Base-by-base conservation (phyloP, 768 basidiomycete species). In the Pleurotus citrinopileatus region DNA sequence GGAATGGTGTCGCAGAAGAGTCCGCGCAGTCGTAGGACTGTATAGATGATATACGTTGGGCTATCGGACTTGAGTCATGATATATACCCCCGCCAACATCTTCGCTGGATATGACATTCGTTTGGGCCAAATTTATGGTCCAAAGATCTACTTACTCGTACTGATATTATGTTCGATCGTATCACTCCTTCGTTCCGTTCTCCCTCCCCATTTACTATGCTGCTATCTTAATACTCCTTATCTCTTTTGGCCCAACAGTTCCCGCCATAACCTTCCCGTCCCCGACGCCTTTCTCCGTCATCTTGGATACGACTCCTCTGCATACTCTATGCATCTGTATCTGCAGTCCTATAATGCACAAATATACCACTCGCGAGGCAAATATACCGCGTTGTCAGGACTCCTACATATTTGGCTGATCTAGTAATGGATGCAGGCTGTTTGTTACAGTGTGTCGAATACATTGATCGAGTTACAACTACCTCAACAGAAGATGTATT, bases 261-360 rank as follows among this genome's bases (percentile, higher is more conserved):
- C 10, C 32, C 9, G 10, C n/a, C 32, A 34, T 19, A 40, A 12
- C 17, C 38, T 12, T 9, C 38, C 19, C 38, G 22, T 44, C 12
- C 26, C 8, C 23, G n/a, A n/a, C n/a, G n/a, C n/a, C n/a, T n/a
- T n/a, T n/a, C n/a, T n/a, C n/a, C n/a, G n/a, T 34, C 19, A 28
- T 36, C 17, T 38, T 36, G 29, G 29, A 51, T 22, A 36, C 48
- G 22, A 25, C 34, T 22, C 12, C 19, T 51, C 20, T 37, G 45
- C 45, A 32, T 47, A 47, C 15, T 29, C 25, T 47, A 47, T 47
- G 48, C 34, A 36, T 37, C 28, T 51, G 48, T 51, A 51, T 51
- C 48, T n/a, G 48, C 34, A 23, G 48, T 37, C 34, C 29, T 19
- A 34, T 51, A 51, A 51, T 51, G 34, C 19, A 51, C 34, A 25